Conservation (phyloP, 2,329 filamentous ascomycete genomes). For the Alternaria infectoria region DNA sequence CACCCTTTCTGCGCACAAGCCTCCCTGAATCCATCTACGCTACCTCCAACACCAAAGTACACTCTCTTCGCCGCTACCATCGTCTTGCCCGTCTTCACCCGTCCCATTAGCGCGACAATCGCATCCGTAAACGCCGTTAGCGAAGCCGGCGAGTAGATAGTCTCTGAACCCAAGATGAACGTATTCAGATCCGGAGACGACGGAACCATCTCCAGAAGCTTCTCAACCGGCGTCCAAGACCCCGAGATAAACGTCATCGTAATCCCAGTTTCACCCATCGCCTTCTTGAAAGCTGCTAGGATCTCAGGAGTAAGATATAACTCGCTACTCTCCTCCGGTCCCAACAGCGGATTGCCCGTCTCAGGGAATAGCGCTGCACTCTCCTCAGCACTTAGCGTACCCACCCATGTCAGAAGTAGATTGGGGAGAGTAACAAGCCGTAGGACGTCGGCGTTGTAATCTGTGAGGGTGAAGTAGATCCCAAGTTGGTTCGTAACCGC, state of each 20-base stretch:
- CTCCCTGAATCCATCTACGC: constrained; percentile 73
- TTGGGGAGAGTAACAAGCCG: constrained; percentile 82
- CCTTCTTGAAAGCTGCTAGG: constrained; percentile 63
- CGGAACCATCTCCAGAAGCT: constrained; percentile 66
- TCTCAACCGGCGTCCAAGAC: constrained; percentile 66
- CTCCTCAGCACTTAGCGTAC: constrained; percentile 27
- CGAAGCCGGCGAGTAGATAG: constrained; percentile 80
- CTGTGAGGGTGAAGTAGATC: constrained; percentile 71
- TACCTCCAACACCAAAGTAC: constrained; percentile 86
- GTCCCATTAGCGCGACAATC: constrained; percentile 63
- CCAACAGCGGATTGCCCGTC: constrained; percentile 23
- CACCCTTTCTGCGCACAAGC: constrained; percentile 51
- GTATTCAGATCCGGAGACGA: constrained; percentile 48
- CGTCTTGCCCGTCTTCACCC: constrained; percentile 63
- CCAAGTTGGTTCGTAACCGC: constrained; percentile 55
- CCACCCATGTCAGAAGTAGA: constrained; percentile 70
- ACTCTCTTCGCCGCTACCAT: constrained; percentile 78
- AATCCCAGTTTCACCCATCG: constrained; percentile 60
- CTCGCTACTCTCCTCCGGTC: constrained; percentile 54
- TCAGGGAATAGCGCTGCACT: constrained; percentile 21
- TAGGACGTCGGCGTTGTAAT: constrained; percentile 81
- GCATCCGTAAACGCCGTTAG: constrained; percentile 72
- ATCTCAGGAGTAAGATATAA: constrained; percentile 68
- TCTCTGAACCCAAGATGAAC: constrained; percentile 74
- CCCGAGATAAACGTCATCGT: constrained; percentile 73